These are phyloP conservation scores for Debaryomyces tyrocola DNA, from an alignment of 805 yeast species.

Conservation along the genomic window DNA sequence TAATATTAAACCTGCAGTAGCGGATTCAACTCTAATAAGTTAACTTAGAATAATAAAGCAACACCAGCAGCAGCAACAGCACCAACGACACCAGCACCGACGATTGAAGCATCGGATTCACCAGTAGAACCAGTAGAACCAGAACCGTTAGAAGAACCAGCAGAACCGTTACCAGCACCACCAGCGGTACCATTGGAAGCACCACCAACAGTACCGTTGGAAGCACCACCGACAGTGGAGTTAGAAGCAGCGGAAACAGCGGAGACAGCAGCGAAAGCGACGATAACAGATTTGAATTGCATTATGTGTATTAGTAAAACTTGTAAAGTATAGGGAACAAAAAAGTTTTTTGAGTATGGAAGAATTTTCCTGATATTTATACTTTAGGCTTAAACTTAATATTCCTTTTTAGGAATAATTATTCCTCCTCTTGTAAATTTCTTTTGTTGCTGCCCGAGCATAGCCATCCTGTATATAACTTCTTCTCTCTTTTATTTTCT, in stretches of 20 bases:
- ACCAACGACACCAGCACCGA: constrained; percentile 75
- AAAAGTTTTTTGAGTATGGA: background rate
- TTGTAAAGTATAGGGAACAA: background rate
- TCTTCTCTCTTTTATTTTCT: background rate
- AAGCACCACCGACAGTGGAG: constrained; percentile 41
- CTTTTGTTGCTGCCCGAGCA: background rate
- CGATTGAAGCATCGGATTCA: constrained; percentile 49
- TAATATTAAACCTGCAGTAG: background rate
- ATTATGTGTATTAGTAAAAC: constrained; percentile 34
- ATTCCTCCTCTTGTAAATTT: background rate
- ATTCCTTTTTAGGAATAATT: background rate
- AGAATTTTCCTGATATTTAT: constrained; percentile 6
- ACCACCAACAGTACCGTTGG: constrained; percentile 35
- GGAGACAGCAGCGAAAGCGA: constrained; percentile 69
- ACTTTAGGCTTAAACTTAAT: background rate
- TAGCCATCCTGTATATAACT: background rate
- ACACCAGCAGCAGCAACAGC: constrained; percentile 86
- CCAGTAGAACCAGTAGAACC: constrained; percentile 42
- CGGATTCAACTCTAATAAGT: background rate
- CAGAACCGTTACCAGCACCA: constrained; percentile 59
- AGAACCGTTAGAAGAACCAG: constrained; percentile 43
- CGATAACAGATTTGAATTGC: constrained; percentile 71
- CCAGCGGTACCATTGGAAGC: constrained; percentile 46
- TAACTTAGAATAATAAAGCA: constrained; percentile 43
- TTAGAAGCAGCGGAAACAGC: constrained; percentile 61